Conservation (phyloP, 208 protist genomes). For the Wallacemonas rigidus region DNA sequence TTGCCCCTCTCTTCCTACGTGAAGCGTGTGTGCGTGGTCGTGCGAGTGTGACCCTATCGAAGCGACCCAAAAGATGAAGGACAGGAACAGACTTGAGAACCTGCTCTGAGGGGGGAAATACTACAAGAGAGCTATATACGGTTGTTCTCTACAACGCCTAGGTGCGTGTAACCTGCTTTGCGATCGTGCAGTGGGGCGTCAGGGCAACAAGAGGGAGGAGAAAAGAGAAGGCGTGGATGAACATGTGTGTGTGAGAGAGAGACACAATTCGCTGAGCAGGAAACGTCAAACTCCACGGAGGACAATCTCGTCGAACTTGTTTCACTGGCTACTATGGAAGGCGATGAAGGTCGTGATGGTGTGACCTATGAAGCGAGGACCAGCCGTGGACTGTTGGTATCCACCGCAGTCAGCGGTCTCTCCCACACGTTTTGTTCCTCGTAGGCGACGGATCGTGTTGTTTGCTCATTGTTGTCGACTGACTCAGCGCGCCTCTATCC, state of each 20-base stretch:
- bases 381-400: no score
- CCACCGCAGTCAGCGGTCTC: no score
- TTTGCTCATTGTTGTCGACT: no score
- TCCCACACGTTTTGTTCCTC: no score
- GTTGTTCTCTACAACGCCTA: not conserved
- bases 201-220: slow-evolving; percentile 5
- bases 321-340: no score
- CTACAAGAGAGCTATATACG: not conserved
- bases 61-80: not conserved
- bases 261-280: no score
- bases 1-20: not conserved
- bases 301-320: no score
- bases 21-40: slow-evolving; percentile 15
- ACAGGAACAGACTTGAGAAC: not conserved
- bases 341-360: no score
- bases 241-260: not conserved
- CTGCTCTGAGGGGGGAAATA: not conserved
- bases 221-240: not conserved
- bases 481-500: no score
- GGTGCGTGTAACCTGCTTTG: not conserved
- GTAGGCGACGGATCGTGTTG: no score
- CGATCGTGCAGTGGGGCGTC: not conserved
- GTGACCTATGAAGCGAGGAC: no score
- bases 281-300: no score
- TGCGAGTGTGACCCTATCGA: slow-evolving; percentile 8